These are phyloP conservation scores for Leishmania arabica DNA, from an alignment of 208 protist genomes.

Conservation along the genomic window DNA sequence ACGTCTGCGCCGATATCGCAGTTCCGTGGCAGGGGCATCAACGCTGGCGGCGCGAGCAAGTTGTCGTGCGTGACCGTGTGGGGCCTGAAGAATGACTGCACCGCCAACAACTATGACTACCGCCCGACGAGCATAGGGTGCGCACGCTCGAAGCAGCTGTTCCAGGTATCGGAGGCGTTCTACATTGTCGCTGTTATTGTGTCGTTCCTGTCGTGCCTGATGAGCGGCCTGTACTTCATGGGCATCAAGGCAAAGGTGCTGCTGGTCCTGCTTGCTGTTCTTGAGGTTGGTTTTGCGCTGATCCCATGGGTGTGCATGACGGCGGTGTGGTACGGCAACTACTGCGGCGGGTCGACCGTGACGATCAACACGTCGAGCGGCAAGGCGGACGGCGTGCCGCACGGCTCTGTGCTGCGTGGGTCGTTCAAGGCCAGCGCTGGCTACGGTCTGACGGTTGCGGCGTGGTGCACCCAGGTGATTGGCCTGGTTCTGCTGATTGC, in stretches of 20 bases:
- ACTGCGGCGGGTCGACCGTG: conserved; percentile 26
- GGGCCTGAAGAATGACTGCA: conserved; percentile 61
- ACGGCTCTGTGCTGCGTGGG: conserved; percentile 27
- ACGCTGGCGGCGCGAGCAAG: conserved; percentile 25
- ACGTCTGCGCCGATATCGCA: conserved; percentile 58
- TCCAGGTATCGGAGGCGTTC: conserved; percentile 57
- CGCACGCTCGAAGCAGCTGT: conserved; percentile 34
- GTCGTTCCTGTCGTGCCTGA: conserved; percentile 30
- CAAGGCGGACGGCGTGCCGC: conserved; percentile 32
- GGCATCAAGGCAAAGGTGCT: conserved; percentile 28
- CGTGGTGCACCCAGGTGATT: conserved; percentile 48
- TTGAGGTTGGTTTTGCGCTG: conserved; percentile 32
- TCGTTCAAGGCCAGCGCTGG: conserved; percentile 46
- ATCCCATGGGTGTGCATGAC: conserved; percentile 66
- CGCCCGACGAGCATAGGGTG: conserved; percentile 18
- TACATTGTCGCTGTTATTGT: conserved; percentile 63
- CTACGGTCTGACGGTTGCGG: conserved; percentile 41
- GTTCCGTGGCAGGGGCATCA: conserved; percentile 47
- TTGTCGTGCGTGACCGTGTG: conserved; percentile 53
- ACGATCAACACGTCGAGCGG: conserved; percentile 10
- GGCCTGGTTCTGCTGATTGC: conserved; percentile 33
- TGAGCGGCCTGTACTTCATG: conserved; percentile 35
- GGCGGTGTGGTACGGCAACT: conserved; percentile 37
- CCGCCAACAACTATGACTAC: conserved; percentile 26
- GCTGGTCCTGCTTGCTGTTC: conserved; percentile 29